phyloP scores from a whole-genome alignment of 257 asterid species.

The Fraxinus anomala region DNA sequence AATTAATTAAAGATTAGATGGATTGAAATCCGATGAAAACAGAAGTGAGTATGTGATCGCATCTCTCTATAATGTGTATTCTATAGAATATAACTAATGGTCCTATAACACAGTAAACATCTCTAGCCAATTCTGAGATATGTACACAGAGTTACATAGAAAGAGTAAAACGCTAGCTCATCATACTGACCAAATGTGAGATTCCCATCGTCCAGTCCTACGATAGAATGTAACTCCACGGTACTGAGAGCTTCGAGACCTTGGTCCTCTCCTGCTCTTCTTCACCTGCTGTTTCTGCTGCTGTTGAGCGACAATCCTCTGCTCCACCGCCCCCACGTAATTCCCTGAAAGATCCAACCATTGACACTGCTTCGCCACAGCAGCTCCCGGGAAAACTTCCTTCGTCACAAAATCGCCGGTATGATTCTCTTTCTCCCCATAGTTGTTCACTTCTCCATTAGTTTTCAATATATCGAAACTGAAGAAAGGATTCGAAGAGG shows the following conservation, averaged over 20 bases:
- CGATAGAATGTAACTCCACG: conserved; percentile 62
- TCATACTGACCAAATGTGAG: conserved; percentile 50
- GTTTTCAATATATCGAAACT: conserved; percentile 67
- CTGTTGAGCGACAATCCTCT: conserved; percentile 24
- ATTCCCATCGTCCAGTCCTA: conserved; percentile 58
- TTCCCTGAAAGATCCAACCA: conserved; percentile 40
- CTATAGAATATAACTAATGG: background rate
- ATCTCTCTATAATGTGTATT: background rate
- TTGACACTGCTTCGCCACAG: conserved; percentile 30
- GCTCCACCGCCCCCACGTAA: conserved; percentile 26
- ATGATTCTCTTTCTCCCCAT: conserved; percentile 45
- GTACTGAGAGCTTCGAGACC: conserved; percentile 56
- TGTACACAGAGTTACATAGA: background rate
- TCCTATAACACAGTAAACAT: background rate
- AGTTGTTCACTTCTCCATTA: conserved; percentile 27
- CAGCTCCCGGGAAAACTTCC: conserved; percentile 59
- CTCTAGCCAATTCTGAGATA: background rate
- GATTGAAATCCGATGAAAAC: background rate
- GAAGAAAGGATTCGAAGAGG: conserved; percentile 44
- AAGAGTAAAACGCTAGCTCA: background rate
- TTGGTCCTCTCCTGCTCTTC: conserved; percentile 59
- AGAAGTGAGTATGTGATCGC: background rate
- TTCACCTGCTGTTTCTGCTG: conserved; percentile 34
- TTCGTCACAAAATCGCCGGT: conserved; percentile 49
- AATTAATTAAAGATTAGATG: background rate